A percentile compares a stretch with the other conserved stretches of the same genome.
phyloP scores from a whole-genome alignment of 1,284 basidiomycete species.

The Cystobasidium pallidum region DNA sequence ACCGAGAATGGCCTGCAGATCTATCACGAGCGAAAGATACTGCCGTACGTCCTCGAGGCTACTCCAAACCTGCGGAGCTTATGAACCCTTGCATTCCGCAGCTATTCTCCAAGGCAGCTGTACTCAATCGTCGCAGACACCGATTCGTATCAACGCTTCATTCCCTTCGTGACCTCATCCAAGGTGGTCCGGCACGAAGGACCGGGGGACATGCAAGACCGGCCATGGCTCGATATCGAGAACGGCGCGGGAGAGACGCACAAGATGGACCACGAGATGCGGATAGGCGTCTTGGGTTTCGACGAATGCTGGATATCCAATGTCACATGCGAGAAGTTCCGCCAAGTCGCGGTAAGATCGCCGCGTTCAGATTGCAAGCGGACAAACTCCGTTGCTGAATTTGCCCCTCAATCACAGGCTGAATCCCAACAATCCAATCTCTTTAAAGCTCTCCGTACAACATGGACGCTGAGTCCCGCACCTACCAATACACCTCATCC shows the following conservation, averaged over 20 bases:
- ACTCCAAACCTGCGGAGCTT: background rate
- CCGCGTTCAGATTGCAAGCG: conserved; percentile 22
- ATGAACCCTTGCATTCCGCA: conserved; percentile 54
- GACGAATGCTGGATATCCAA: conserved; percentile 83
- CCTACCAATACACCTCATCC: conserved; percentile 25
- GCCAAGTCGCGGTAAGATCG: conserved; percentile 72
- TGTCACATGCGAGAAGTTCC: conserved; percentile 75
- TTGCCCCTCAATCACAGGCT: conserved; percentile 63
- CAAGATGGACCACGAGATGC: conserved; percentile 79
- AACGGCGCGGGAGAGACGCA: conserved; percentile 56
- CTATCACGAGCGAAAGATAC: conserved; percentile 69
- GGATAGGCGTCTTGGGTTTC: conserved; percentile 84
- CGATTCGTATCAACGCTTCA: conserved; percentile 77
- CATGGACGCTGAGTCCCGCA: conserved; percentile 60
- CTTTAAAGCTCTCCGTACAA: conserved; percentile 81
- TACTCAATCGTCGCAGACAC: conserved; percentile 88
- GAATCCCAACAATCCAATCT: conserved; percentile 79
- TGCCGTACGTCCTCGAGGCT: conserved; percentile 67
- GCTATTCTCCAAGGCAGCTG: conserved; percentile 73
- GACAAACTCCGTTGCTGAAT: background rate
- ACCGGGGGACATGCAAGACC: conserved; percentile 16
- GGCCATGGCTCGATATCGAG: conserved; percentile 45
- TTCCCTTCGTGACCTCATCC: conserved; percentile 85
- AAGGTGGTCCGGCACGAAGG: conserved; percentile 60
- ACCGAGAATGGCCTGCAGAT: conserved; percentile 56